These are phyloP conservation scores for Aspergillus calidoustus DNA, from an alignment of 2,329 filamentous ascomycete genomes.

Conservation along the genomic window DNA sequence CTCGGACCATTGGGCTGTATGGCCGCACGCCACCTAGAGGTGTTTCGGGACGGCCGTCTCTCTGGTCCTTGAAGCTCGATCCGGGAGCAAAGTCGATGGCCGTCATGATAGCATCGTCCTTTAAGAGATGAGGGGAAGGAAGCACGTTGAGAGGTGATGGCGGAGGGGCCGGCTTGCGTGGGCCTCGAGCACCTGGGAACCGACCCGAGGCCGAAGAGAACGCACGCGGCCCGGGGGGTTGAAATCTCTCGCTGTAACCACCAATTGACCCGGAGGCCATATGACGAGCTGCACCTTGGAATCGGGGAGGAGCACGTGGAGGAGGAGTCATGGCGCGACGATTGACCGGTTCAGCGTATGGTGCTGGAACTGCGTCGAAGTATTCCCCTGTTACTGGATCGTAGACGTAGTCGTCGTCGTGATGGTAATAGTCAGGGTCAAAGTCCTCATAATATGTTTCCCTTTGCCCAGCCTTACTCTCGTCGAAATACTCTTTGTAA, in stretches of 20 bases:
- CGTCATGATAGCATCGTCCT: slow-evolving; percentile 74
- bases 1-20: slow-evolving; percentile 74
- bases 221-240: slow-evolving; percentile 58
- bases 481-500: slow-evolving; percentile 99
- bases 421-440: slow-evolving; percentile 70
- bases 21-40: slow-evolving; percentile 63
- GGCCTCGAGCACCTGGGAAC: slow-evolving; percentile 47
- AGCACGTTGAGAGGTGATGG: slow-evolving; percentile 75
- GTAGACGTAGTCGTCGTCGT: slow-evolving; percentile 62
- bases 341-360: slow-evolving; percentile 82
- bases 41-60: slow-evolving; percentile 68
- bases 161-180: slow-evolving; percentile 69
- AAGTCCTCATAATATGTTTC: slow-evolving; percentile 76
- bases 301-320: slow-evolving; percentile 68
- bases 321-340: slow-evolving; percentile 96
- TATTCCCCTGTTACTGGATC: slow-evolving; percentile 51
- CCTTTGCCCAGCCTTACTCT: slow-evolving; percentile 61
- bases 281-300: slow-evolving; percentile 52
- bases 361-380: slow-evolving; percentile 44
- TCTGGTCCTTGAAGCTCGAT: slow-evolving; percentile 66
- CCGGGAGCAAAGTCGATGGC: slow-evolving; percentile 89
- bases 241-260: slow-evolving; percentile 33
- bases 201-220: slow-evolving; percentile 66
- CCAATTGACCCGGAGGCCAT: slow-evolving; percentile 52
- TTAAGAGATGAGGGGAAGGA: slow-evolving; percentile 83